phyloP scores from a whole-genome alignment of 2,329 filamentous ascomycete species.

The Botrytis sinoallii region DNA sequence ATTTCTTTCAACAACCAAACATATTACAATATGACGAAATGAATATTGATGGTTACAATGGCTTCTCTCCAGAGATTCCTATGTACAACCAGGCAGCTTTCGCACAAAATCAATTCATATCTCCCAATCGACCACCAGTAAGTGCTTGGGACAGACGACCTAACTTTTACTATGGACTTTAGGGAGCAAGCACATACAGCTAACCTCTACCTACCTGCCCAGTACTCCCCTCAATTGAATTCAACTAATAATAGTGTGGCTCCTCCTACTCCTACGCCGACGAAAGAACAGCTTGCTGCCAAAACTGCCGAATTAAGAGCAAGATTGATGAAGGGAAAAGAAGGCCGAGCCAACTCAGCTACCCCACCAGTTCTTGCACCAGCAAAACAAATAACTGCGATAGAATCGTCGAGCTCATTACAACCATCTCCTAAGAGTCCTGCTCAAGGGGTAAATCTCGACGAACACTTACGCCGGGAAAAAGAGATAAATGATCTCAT shows the following conservation, averaged over 20 bases:
- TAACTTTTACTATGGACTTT: not conserved
- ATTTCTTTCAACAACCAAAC: conserved; percentile 26
- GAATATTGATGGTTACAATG: conserved; percentile 24
- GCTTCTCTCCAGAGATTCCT: conserved; percentile 28
- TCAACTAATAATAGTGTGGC: conserved; percentile 20
- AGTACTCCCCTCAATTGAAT: conserved; percentile 31
- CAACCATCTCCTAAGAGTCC: conserved; percentile 26
- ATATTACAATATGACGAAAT: conserved; percentile 25
- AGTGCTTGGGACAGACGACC: conserved; percentile 22
- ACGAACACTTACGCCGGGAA: conserved; percentile 27
- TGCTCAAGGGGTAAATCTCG: not conserved
- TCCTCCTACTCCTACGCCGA: conserved; percentile 21
- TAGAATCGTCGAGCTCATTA: conserved; percentile 25
- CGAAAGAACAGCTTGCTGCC: conserved; percentile 31
- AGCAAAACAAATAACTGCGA: conserved; percentile 13
- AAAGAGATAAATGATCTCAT: conserved; percentile 33
- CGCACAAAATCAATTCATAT: conserved; percentile 30
- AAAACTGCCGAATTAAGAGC: conserved; percentile 37
- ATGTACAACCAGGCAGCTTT: conserved; percentile 29
- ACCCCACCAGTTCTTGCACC: conserved; percentile 26
- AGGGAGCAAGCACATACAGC: conserved; percentile 21
- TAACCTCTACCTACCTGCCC: conserved; percentile 19
- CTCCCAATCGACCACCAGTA: conserved; percentile 27
- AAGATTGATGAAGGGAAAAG: conserved; percentile 31
- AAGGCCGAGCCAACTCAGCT: conserved; percentile 28